Evolutionary conservation across 371 early-diverging fungal genomes (phyloP).

Genomic region (Mucor circinelloides): DNA sequence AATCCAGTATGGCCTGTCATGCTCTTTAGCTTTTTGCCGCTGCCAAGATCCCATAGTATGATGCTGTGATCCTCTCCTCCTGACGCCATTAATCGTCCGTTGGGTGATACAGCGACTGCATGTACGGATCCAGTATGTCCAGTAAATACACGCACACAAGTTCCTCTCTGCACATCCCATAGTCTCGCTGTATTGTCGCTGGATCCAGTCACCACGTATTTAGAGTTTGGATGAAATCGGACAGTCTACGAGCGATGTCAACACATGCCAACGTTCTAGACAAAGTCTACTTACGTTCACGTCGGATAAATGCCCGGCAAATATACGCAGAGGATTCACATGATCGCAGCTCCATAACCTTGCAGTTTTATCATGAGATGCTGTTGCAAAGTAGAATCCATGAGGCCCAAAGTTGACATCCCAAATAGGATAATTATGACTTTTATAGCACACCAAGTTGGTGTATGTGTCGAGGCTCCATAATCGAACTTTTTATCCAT

Average conservation of each 20-base stretch:
- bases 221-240: conserved; percentile 98
- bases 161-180: conserved; percentile 96
- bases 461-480: conserved; percentile 94
- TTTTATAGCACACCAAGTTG: conserved; percentile 93
- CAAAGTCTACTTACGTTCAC: conserved; percentile 86
- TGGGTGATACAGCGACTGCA: conserved; percentile 91
- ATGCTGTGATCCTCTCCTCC: conserved; percentile 90
- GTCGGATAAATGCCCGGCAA: conserved; percentile 98
- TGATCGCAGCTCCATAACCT: conserved; percentile 97
- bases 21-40: conserved; percentile 78
- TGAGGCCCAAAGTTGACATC: conserved; percentile 88
- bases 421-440: conserved; percentile 99
- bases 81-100: conserved; percentile 93
- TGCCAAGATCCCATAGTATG: conserved; percentile 97
- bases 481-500: conserved; percentile 71
- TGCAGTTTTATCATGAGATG: conserved; percentile 96
- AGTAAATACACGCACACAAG: conserved; percentile 92
- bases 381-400: conserved; percentile 97
- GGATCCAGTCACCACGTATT: conserved; percentile 96
- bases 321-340: conserved; percentile 94
- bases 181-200: conserved; percentile 94
- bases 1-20: conserved; percentile 87
- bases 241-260: conserved; percentile 59
- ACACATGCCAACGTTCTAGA: neutral
- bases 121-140: conserved; percentile 91